Conservation (phyloP, 345 rosid genomes). For the Clausena lansium region DNA sequence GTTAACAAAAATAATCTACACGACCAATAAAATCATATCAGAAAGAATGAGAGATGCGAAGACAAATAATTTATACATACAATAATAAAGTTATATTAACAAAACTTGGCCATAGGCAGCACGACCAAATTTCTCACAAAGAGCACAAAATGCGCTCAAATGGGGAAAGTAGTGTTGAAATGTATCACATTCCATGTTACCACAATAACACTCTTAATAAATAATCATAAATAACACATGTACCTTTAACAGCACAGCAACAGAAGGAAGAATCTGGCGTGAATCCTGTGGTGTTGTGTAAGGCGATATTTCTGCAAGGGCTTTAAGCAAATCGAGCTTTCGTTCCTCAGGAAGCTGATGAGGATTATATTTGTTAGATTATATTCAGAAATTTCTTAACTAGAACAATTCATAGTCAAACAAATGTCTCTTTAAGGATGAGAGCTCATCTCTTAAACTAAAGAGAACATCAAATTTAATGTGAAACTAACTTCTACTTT, state of each 20-base stretch:
- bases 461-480: not conserved
- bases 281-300: conserved; percentile 89
- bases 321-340: conserved; percentile 94
- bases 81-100: not conserved
- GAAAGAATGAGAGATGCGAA: conserved; percentile 1
- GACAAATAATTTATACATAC: not conserved
- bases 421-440: not conserved
- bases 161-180: not conserved
- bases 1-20: not conserved
- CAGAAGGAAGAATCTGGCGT: conserved; percentile 87
- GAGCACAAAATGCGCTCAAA: not conserved
- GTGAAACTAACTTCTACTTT: not conserved
- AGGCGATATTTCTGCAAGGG: conserved; percentile 90
- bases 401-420: not conserved
- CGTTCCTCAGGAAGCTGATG: conserved; percentile 94
- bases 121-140: not conserved
- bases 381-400: not conserved
- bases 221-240: not conserved
- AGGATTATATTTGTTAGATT: conserved; percentile 4
- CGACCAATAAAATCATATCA: not conserved
- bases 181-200: not conserved
- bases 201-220: not conserved
- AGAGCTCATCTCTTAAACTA: not conserved
- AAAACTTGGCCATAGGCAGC: not conserved
- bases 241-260: conserved; percentile 90